Percentiles rank a stretch among this genome's conserved stretches.
phyloP scores from a whole-genome alignment of 345 rosid genomes.

The Aquilaria yunnanensis region DNA sequence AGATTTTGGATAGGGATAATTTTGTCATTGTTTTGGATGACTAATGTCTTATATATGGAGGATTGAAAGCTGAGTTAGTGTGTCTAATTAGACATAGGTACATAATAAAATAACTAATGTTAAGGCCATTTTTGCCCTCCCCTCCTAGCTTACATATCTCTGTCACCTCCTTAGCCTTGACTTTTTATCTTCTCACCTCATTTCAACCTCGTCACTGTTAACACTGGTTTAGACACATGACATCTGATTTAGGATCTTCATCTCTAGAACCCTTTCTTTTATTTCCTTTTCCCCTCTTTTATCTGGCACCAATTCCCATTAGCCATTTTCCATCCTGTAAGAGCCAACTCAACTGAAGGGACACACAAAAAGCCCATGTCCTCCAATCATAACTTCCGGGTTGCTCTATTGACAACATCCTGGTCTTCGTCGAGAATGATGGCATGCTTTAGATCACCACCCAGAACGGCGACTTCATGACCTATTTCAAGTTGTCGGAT shows the following conservation, averaged over 20 bases:
- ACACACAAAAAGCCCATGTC: constrained; percentile 10
- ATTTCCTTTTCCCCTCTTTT: neutral
- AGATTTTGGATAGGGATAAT: too few relatives aligned
- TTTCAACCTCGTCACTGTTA: neutral
- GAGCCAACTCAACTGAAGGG: constrained; percentile 5
- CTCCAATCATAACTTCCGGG: constrained; percentile 7
- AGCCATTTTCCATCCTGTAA: neutral
- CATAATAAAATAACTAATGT: too few relatives aligned
- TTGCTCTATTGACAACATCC: neutral
- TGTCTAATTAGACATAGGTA: too few relatives aligned
- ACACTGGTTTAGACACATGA: neutral
- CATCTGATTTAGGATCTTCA: constrained; percentile 4
- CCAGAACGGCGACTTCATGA: constrained; percentile 8
- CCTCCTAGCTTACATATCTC: too few relatives aligned
- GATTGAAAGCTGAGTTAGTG: too few relatives aligned
- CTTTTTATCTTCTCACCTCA: too few relatives aligned
- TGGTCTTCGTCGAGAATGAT: constrained; percentile 8
- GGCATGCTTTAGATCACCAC: constrained; percentile 13
- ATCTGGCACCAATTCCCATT: neutral
- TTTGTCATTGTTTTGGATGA: too few relatives aligned
- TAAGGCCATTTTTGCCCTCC: too few relatives aligned
- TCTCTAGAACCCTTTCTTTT: neutral
- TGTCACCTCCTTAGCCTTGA: too few relatives aligned
- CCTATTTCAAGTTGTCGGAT: constrained; percentile 8
- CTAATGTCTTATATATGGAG: too few relatives aligned